These are phyloP conservation scores for Hibiscus syriacus DNA, from an alignment of 345 rosid genomes.

Conservation along the genomic window DNA sequence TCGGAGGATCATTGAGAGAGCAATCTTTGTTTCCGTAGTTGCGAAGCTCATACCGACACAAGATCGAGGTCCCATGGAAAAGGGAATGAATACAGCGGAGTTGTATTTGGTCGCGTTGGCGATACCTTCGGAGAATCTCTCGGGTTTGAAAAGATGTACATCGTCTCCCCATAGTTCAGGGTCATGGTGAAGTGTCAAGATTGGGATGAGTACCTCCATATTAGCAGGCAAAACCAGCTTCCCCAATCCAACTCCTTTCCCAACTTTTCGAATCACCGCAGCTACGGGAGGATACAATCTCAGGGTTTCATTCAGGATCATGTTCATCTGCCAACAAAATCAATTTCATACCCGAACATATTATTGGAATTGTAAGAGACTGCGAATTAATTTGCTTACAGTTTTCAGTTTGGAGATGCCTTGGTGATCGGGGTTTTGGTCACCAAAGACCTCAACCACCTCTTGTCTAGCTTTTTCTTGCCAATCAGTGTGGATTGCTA, in stretches of 20 bases:
- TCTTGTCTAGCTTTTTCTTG: conserved; percentile 35
- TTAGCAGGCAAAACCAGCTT: conserved; percentile 22
- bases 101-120: conserved; percentile 39
- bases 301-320: conserved; percentile 26
- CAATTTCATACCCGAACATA: too few species aligned
- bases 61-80: conserved; percentile 31
- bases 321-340: conserved; percentile 13
- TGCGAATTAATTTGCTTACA: conserved; percentile 20
- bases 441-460: conserved; percentile 24
- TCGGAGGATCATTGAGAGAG: conserved; percentile 43
- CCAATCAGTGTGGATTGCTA: conserved; percentile 34
- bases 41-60: conserved; percentile 37
- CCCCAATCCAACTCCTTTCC: conserved; percentile 21
- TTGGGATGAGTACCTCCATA: conserved; percentile 10
- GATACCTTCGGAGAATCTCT: conserved; percentile 36
- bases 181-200: conserved; percentile 27
- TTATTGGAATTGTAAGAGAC: background rate
- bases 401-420: conserved; percentile 26
- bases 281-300: conserved; percentile 32
- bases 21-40: conserved; percentile 27
- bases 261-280: conserved; percentile 7
- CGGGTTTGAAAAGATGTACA: conserved; percentile 32
- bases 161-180: conserved; percentile 39
- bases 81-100: conserved; percentile 29
- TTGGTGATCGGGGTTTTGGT: conserved; percentile 23